Base-by-base conservation (phyloP, 345 rosid genomes). In the Arabis hirsuta region DNA sequence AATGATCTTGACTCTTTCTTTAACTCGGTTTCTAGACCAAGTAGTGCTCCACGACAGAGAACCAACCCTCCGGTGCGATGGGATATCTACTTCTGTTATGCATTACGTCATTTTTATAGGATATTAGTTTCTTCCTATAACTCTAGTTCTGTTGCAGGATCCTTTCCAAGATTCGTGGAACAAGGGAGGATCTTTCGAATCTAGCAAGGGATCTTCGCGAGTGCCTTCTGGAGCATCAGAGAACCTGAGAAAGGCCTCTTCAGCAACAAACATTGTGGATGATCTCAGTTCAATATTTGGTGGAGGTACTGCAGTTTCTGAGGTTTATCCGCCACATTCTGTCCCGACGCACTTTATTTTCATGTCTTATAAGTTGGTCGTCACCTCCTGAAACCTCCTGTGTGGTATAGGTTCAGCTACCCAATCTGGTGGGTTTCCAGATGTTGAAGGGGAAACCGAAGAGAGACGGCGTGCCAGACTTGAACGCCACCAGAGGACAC, bases 401-500 rank as follows among this genome's bases (percentile, higher is more conserved):
- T 16, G 13, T 79, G 79, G 60, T 72, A 80, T 71, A 90, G 92
- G 78, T 65, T 79, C 85, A 59, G 80, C 81, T 44, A 54, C 83
- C 44, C 76, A 86, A 19, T 62, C 93, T 42, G 90, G 92, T 78
- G 96, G 83, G 4, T 95, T 95, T 80, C 96, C 78, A 78, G 99
- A 91, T 2, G 81, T 91, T 72, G 92, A 86, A 43, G 99, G 98
- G 61, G 99, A 95, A 81, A 91, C 80, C 68, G 97, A 91, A 79
- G 99, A 95, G 74, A 85, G 99, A 73, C 81, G 98, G 32, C 87
- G 86, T 74, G 96, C 98, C 55, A 84, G 98, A 81, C 76, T 95
- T 81, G 96, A 95, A 59, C 98, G 97, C 74, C 96, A 90, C 67
- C 99, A 88, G 67, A 87, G 98, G 86, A 88, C 98, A 73, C 96